Conservation (phyloP, 768 basidiomycete genomes). For the Dioszegia aurantiaca region DNA sequence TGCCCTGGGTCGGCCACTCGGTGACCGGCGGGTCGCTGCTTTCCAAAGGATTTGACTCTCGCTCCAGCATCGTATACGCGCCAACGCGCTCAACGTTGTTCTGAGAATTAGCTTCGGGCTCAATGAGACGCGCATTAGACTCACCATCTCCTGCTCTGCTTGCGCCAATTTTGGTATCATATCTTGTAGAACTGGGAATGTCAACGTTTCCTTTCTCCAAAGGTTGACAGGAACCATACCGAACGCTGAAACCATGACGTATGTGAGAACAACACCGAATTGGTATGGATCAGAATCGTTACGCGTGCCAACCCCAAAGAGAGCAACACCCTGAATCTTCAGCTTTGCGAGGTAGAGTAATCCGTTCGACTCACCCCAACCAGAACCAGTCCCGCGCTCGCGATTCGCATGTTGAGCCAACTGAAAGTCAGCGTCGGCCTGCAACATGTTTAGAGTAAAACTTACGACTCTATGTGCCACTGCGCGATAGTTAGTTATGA, state of each 20-base stretch:
- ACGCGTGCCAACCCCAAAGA: constrained; percentile 68
- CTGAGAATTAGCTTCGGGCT: constrained; percentile 43
- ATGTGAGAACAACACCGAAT: constrained; percentile 63
- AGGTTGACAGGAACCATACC: background rate
- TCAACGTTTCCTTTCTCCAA: background rate
- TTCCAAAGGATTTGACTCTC: constrained; percentile 64
- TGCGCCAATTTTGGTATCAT: constrained; percentile 22
- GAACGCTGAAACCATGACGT: constrained; percentile 50
- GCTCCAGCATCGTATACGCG: constrained; percentile 69
- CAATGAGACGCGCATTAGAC: background rate
- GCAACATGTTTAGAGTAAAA: background rate
- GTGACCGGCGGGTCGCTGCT: constrained; percentile 57
- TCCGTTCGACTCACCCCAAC: constrained; percentile 53
- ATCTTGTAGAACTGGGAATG: constrained; percentile 14
- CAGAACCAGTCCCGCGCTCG: constrained; percentile 65
- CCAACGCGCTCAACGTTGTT: constrained; percentile 68
- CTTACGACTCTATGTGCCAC: too few species aligned
- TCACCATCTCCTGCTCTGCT: constrained; percentile 30
- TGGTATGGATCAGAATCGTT: constrained; percentile 60
- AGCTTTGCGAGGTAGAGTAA: background rate
- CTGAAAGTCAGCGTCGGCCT: constrained; percentile 5
- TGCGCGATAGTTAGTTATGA: too few species aligned
- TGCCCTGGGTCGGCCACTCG: constrained; percentile 71
- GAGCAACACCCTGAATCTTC: constrained; percentile 57
- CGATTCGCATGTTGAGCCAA: constrained; percentile 65